Evolutionary conservation across 768 basidiomycete species (phyloP), one percentile per base, ranked within the genome.

Genomic region (Tremella fuciformis): DNA sequence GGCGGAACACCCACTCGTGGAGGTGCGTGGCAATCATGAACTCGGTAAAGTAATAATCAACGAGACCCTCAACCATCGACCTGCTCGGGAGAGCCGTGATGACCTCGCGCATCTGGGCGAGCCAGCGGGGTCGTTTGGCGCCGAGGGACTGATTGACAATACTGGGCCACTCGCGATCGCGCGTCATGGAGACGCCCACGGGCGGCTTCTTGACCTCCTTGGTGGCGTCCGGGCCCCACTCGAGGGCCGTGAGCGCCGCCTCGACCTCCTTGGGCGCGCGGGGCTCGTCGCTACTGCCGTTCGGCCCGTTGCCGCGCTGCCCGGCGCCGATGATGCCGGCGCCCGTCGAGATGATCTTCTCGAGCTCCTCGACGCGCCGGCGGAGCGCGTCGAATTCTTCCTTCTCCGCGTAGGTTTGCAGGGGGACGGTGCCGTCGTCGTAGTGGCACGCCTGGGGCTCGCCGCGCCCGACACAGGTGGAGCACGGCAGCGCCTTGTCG

Each of bases 401-500:
- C 15, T 29, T 16, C 1, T n/a, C 15, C 8, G 48, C 55, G 29
- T 7, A 56, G 15, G 16, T 15, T 26, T 19, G 42, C 18, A 26
- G 55, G 1, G 55, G 55, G 4, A 46, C 19, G 1, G 55, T 56
- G 37, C 55, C 55, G 25, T 56, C 21, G 13, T 56, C 55, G 21
- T 56, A 56, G 13, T 18, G 26, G 21, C 55, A 56, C 18, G 22
- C 21, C 16, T 16, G 18, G 9, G 44, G 15, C 16, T 56, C 55
- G 13, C 40, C 22, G 4, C 55, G 19, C 7, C 21, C 25, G 9
- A 44, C 18, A 44, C 55, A 56, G 19, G 55, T 56, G 13, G 55
- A 47, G 24, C 55, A 56, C 16, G 55, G 55, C 6, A 19, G 55
- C 18, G 21, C 19, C 34, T 56, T 56, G 46, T 56, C 55, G 55